Evolutionary conservation across 257 asterid species (phyloP).

Genomic region (Verbascum thapsus): DNA sequence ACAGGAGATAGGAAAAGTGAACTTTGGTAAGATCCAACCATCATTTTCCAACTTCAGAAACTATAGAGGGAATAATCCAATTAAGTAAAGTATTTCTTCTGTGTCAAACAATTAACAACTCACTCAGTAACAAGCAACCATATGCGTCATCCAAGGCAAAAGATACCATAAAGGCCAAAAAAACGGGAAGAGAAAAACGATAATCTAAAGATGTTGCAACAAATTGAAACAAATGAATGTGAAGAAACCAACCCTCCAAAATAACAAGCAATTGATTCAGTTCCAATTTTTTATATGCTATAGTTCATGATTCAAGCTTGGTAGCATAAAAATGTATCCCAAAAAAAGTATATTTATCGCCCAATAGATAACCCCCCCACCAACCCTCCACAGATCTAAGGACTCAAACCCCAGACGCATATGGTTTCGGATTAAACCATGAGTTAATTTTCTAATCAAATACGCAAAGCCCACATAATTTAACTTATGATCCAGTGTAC

Average conservation of each 20-base stretch:
- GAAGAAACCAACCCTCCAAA: background rate
- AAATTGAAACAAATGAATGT: too few species aligned
- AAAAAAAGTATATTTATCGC: constrained; percentile 30
- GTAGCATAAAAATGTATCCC: constrained; percentile 1
- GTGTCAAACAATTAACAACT: too few species aligned
- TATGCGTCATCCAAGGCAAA: too few species aligned
- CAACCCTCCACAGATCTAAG: constrained; percentile 35
- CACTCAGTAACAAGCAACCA: constrained; percentile 17
- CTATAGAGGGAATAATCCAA: constrained; percentile 28
- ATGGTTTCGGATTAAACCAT: too few species aligned
- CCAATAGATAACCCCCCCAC: constrained; percentile 14
- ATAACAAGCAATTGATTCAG: constrained; percentile 15
- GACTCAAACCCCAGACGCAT: constrained; percentile 5
- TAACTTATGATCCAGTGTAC: constrained; percentile 37
- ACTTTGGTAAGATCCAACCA: constrained; percentile 53
- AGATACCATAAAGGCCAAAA: too few species aligned
- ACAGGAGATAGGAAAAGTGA: constrained; percentile 79
- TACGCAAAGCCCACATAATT: constrained; percentile 15
- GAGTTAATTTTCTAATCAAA: constrained; percentile 20
- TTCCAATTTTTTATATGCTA: constrained; percentile 18
- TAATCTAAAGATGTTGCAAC: too few species aligned
- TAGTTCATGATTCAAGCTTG: constrained; percentile 15
- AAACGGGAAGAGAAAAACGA: too few species aligned
- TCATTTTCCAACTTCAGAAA: constrained; percentile 55
- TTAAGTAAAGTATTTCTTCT: too few species aligned